Percentiles rank a stretch among this genome's conserved stretches.
Evolutionary conservation across 257 asterid genomes (phyloP).

Genomic region (Solanum ossicruentum): DNA sequence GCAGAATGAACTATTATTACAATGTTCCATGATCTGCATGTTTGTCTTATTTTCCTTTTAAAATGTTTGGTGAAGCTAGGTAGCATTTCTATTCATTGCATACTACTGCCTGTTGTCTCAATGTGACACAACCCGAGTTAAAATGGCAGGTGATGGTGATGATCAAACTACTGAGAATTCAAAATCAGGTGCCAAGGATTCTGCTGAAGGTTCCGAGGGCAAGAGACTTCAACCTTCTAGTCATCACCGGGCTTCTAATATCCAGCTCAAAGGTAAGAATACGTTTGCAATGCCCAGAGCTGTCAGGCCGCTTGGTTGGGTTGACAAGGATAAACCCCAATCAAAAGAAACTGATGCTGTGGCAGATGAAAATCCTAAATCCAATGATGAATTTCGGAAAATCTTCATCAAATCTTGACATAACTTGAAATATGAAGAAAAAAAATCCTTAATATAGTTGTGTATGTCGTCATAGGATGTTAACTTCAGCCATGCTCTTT

Average conservation of each 20-base stretch:
- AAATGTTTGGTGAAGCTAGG: not conserved
- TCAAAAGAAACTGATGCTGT: conserved; percentile 21
- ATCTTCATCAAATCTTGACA: conserved; percentile 46
- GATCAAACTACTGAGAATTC: conserved; percentile 2
- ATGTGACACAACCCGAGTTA: not conserved
- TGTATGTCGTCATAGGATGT: not conserved
- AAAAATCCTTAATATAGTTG: not conserved
- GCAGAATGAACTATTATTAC: not conserved
- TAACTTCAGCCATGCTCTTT: not conserved
- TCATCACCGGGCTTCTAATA: conserved; percentile 16
- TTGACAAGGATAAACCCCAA: conserved; percentile 10
- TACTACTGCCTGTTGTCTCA: not conserved
- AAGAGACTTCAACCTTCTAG: conserved; percentile 9
- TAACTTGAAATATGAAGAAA: not conserved
- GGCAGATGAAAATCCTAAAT: conserved; percentile 61
- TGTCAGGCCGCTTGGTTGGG: conserved; percentile 53
- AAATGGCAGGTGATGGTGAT: conserved; percentile 20
- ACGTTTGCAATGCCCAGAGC: conserved; percentile 85
- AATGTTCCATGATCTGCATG: not conserved
- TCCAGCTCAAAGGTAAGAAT: conserved; percentile 54
- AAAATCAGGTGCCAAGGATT: conserved; percentile 12
- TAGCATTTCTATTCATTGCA: not conserved
- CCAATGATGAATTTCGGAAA: conserved; percentile 91
- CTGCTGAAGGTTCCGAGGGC: conserved; percentile 16
- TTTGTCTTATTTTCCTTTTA: not conserved